Evolutionary conservation across 805 yeast species (phyloP).

Genomic region (Isabelozyma pseudorhagii): DNA sequence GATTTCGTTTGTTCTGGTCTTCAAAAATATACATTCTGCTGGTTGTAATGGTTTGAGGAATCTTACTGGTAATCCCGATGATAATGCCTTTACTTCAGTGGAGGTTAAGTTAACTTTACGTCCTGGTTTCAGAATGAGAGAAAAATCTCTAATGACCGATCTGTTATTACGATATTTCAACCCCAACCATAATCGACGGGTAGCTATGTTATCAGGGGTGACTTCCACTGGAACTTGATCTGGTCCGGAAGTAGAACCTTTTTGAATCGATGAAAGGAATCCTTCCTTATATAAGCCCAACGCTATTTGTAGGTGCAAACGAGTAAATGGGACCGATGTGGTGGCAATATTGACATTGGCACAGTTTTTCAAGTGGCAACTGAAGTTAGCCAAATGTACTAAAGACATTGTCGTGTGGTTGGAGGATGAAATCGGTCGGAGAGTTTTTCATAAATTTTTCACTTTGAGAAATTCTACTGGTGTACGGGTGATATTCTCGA

Average conservation of each 20-base stretch:
- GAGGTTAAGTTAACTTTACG: constrained; percentile 62
- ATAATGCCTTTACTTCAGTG: constrained; percentile 66
- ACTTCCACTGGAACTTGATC: constrained; percentile 71
- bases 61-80: constrained; percentile 74
- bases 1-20: constrained; percentile 45
- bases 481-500: not conserved
- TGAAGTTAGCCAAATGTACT: constrained; percentile 76
- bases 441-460: not conserved
- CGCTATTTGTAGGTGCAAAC: constrained; percentile 79
- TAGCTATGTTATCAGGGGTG: constrained; percentile 81
- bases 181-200: constrained; percentile 89
- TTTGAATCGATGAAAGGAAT: constrained; percentile 75
- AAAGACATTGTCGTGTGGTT: constrained; percentile 63
- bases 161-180: constrained; percentile 79
- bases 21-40: constrained; percentile 81
- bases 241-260: constrained; percentile 84
- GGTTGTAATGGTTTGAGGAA: constrained; percentile 79
- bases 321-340: constrained; percentile 80
- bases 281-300: constrained; percentile 89
- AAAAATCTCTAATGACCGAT: constrained; percentile 71
- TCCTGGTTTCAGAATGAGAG: constrained; percentile 81
- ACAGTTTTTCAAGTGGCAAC: constrained; percentile 89
- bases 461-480: not conserved
- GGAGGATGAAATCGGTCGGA: not conserved
- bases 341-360: constrained; percentile 67